Conservation (phyloP, 2,329 filamentous ascomycete genomes). For the Didymosphaeria variabile region DNA sequence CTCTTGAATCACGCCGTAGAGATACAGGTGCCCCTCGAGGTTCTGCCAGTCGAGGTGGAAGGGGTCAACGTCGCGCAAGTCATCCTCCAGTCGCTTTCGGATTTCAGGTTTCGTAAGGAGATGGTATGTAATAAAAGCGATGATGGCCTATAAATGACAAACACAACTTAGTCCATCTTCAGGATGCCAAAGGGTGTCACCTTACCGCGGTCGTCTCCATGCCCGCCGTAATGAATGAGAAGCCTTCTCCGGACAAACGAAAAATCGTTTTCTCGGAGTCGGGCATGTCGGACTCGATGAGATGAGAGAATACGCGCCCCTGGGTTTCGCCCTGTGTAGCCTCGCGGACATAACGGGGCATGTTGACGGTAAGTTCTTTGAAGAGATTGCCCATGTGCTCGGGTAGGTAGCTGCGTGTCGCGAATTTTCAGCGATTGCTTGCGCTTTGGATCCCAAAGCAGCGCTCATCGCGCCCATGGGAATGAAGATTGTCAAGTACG, state of each 20-base stretch:
- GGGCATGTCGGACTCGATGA: conserved; percentile 5
- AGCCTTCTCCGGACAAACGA: conserved; percentile 17
- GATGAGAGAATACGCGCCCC: conserved; percentile 6
- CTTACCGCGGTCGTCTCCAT: conserved; percentile 19
- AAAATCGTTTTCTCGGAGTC: conserved; percentile 16
- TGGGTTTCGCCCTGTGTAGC: not conserved
- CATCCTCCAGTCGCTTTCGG: conserved; percentile 2
- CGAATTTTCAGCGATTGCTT: not conserved
- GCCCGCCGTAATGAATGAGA: conserved; percentile 14
- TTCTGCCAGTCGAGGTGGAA: conserved; percentile 8
- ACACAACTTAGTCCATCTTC: conserved; percentile 3
- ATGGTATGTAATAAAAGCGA: conserved; percentile 4
- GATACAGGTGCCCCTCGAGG: conserved; percentile 28
- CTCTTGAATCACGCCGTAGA: conserved; percentile 20
- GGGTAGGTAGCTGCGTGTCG: conserved; percentile 3
- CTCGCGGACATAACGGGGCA: conserved; percentile 7
- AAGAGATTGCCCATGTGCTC: conserved; percentile 5
- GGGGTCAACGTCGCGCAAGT: conserved; percentile 5
- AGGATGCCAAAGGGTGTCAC: conserved; percentile 10
- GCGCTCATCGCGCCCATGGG: not conserved
- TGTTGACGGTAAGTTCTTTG: conserved; percentile 5
- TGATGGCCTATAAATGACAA: conserved; percentile 6
- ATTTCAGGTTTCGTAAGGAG: conserved; percentile 9
- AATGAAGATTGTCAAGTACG: conserved; percentile 4
- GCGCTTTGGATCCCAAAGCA: not conserved